Conservation (phyloP, 129 eudicot species). For the Artemisia annua region DNA sequence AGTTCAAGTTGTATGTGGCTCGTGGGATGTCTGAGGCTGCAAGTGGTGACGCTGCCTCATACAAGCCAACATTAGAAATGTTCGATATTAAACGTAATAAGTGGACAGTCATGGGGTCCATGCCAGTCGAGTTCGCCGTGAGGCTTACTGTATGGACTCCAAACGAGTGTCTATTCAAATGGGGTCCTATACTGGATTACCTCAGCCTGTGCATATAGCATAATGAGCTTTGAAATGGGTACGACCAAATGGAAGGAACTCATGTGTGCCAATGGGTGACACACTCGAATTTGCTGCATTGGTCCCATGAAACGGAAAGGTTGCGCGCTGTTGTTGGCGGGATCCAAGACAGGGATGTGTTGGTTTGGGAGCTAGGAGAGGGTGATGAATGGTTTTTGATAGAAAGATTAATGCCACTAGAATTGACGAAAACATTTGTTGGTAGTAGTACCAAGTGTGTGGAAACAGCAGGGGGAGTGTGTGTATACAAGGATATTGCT, state of each 20-base stretch:
- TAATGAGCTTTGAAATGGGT: slow-evolving; percentile 63
- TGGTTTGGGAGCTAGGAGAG: slow-evolving; percentile 59
- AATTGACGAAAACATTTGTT: slow-evolving; percentile 34
- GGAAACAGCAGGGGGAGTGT: slow-evolving; percentile 61
- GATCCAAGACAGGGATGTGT: slow-evolving; percentile 29
- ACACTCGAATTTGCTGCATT: slow-evolving; percentile 67
- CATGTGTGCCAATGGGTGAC: slow-evolving; percentile 64
- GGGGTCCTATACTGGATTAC: slow-evolving; percentile 76
- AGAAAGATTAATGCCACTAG: slow-evolving; percentile 49
- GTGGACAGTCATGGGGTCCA: slow-evolving; percentile 51
- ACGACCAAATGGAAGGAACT: slow-evolving; percentile 55
- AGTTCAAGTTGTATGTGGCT: slow-evolving; percentile 49
- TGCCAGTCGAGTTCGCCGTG: slow-evolving; percentile 69
- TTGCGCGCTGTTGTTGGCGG: slow-evolving; percentile 59
- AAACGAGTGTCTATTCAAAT: slow-evolving; percentile 50
- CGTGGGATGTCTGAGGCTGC: slow-evolving; percentile 66
- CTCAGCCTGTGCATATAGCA: slow-evolving; percentile 64
- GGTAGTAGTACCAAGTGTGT: slow-evolving; percentile 62
- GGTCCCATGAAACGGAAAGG: slow-evolving; percentile 45
- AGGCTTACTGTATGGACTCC: slow-evolving; percentile 87
- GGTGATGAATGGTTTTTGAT: slow-evolving; percentile 47
- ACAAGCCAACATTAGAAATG: slow-evolving; percentile 62
- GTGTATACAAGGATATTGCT: slow-evolving; percentile 53
- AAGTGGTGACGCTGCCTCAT: slow-evolving; percentile 42
- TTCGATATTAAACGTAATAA: slow-evolving; percentile 40